These are phyloP conservation scores for Verbascum thapsus DNA, from an alignment of 257 asterid genomes.

Conservation along the genomic window DNA sequence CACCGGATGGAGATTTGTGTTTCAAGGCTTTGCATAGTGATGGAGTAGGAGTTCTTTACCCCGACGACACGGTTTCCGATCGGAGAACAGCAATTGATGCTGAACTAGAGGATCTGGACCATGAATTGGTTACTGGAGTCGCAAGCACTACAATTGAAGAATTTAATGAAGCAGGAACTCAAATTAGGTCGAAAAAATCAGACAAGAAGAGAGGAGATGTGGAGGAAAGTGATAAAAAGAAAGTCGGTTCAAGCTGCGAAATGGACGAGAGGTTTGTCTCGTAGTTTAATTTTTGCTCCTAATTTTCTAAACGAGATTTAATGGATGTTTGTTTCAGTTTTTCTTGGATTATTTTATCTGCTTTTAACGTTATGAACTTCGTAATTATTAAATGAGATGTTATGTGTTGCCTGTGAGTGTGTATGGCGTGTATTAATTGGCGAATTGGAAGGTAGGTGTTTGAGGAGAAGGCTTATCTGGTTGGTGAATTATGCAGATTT, in stretches of 20 bases:
- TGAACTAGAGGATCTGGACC: conserved; percentile 29
- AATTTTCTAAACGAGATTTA: neutral
- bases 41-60: conserved; percentile 52
- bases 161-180: conserved; percentile 22
- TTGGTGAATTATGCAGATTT: conserved; percentile 80
- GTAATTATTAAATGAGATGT: neutral
- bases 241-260: conserved; percentile 61
- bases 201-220: conserved; percentile 32
- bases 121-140: conserved; percentile 33
- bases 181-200: conserved; percentile 30
- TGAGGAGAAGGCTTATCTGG: no score
- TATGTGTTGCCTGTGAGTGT: no score
- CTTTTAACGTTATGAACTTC: no score
- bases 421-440: conserved; percentile 23
- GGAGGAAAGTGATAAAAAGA: conserved; percentile 38
- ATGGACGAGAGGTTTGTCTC: conserved; percentile 75
- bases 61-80: conserved; percentile 60
- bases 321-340: neutral
- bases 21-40: conserved; percentile 50
- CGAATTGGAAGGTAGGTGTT: conserved; percentile 39
- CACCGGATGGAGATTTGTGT: conserved; percentile 10
- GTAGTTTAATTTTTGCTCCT: neutral
- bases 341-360: no score
- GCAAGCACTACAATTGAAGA: conserved; percentile 40
- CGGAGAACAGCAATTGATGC: conserved; percentile 44